These are phyloP conservation scores for Macrolepiota dolichaula DNA, from an alignment of 768 basidiomycete genomes.

Conservation along the genomic window DNA sequence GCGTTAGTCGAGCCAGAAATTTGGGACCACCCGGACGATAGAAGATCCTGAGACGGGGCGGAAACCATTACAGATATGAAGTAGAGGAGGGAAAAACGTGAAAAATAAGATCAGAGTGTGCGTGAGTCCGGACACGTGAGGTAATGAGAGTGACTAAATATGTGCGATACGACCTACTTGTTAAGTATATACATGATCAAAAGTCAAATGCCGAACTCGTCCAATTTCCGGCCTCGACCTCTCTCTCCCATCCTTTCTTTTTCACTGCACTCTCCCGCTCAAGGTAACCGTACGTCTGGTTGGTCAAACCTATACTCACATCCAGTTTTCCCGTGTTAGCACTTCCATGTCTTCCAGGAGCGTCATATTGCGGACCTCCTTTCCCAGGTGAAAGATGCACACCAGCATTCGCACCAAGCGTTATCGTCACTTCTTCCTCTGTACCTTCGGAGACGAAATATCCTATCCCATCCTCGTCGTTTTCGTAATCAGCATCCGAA, in stretches of 20 bases:
- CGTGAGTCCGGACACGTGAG: too few species aligned
- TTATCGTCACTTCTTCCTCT: constrained; percentile 27
- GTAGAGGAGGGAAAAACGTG: too few species aligned
- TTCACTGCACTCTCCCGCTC: constrained; percentile 20
- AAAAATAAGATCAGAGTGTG: too few species aligned
- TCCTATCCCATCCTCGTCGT: constrained; percentile 12
- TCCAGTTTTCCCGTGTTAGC: too few species aligned
- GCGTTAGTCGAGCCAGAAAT: too few species aligned
- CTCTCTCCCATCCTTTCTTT: constrained; percentile 20
- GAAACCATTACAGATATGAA: too few species aligned
- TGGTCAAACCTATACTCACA: background rate
- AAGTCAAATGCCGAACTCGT: constrained; percentile 33
- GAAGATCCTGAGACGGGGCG: too few species aligned
- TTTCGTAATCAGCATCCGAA: constrained; percentile 12
- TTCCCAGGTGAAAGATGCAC: constrained; percentile 33
- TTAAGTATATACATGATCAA: constrained; percentile 5
- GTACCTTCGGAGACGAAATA: background rate
- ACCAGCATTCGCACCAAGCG: constrained; percentile 26
- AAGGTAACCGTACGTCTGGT: constrained; percentile 3
- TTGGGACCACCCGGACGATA: too few species aligned
- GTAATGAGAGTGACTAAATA: too few species aligned
- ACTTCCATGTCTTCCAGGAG: background rate
- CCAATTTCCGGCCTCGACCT: constrained; percentile 21
- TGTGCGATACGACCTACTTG: too few species aligned
- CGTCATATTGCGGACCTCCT: constrained; percentile 24